Evolutionary conservation across 306 rosid genomes (phyloP), one percentile per base, ranked within the genome.

Genomic region (Canavalia ensiformis): DNA sequence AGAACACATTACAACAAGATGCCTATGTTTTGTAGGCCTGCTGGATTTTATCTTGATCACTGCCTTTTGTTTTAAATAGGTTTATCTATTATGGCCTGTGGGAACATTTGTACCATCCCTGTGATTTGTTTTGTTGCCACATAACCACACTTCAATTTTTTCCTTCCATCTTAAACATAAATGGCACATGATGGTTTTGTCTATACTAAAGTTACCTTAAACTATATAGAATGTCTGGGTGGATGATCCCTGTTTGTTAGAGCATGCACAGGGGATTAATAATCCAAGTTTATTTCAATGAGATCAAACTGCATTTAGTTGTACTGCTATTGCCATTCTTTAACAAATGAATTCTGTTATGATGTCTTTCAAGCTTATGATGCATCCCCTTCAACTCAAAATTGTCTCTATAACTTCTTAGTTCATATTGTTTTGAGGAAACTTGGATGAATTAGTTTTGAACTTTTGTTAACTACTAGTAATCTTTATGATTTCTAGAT

Each of bases 271-370:
- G 7, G 5, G 56, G 57, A 46, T 68, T 37, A 25, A 45, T 34
- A 6, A 59, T 39, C 68, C 13, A 29, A 29, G 28, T 28, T 46
- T 4, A 46, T 68, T 46, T 45, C 54, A 29, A 45, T 46, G 0
- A 41, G 46, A 47, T 69, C 44, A 47, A 46, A 69, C 47, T 69
- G 74, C 5, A 34, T 13, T 69, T 47, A 67, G 18, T 46, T 46
- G 25, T 30, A 5, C 59, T 31, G n/a, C 30, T 5, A 51, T 13
- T n/a, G 51, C 60, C 60, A 69, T 49, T 65, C 4, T 71, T 50
- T n/a, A 50, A 31, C 13, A 71, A 31, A 7, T 34, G 47, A 50
- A 13, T 13, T 51, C n/a, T 34, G 12, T 51, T 7, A 50, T 5
- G 49, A 39, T 50, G n/a, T 33, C 12, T 34, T n/a, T 18, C n/a